Percentiles rank a stretch among this genome's conserved stretches.
These are phyloP conservation scores for Piper betle DNA, from an alignment of 164 flowering plant species.

Conservation along the genomic window DNA sequence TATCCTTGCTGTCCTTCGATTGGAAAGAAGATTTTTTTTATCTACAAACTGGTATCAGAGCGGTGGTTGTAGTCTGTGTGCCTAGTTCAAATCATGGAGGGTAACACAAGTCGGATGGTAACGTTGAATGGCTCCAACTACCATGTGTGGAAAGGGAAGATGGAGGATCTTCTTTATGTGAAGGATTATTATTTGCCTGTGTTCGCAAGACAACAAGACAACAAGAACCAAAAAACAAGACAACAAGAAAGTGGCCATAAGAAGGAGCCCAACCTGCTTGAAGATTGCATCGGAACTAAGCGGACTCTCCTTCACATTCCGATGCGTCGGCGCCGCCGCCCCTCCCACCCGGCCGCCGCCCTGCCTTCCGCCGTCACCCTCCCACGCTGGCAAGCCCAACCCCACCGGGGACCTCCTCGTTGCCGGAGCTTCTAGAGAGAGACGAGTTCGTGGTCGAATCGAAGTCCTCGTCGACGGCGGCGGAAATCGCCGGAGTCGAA, in stretches of 20 bases:
- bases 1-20: too few relatives aligned
- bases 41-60: too few relatives aligned
- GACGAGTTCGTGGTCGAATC: not conserved
- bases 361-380: not conserved
- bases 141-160: too few relatives aligned
- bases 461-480: not conserved
- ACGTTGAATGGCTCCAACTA: too few relatives aligned
- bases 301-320: conserved; percentile 66
- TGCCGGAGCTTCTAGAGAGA: not conserved
- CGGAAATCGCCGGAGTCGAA: too few relatives aligned
- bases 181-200: too few relatives aligned
- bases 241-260: not conserved
- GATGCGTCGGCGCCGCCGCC: conserved; percentile 49
- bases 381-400: not conserved
- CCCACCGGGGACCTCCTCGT: not conserved
- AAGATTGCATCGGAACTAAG: conserved; percentile 87
- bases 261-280: conserved; percentile 40
- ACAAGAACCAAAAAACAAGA: not conserved
- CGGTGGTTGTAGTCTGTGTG: too few relatives aligned
- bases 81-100: too few relatives aligned
- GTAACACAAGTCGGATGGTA: too few relatives aligned
- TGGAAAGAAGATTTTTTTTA: too few relatives aligned
- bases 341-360: not conserved
- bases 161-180: too few relatives aligned
- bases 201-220: too few relatives aligned